Evolutionary conservation across 1,284 basidiomycete genomes (phyloP).

Genomic region (Rhodofomes roseus): DNA sequence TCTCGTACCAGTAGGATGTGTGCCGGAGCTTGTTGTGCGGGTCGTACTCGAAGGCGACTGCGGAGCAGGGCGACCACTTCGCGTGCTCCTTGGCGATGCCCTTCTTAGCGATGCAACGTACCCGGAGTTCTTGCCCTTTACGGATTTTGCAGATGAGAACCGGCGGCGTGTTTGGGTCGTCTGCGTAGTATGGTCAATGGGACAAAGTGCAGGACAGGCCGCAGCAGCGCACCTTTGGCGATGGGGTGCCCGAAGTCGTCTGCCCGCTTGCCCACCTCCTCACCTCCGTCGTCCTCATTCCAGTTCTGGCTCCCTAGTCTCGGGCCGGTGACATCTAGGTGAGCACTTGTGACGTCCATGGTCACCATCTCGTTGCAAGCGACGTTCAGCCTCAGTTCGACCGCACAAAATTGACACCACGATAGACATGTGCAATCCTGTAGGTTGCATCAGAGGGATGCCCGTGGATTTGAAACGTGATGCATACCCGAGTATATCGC

Average conservation of each 20-base stretch:
- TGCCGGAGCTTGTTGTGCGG: slow-evolving; percentile 97
- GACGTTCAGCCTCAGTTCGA: slow-evolving; percentile 72
- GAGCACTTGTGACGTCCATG: slow-evolving; percentile 80
- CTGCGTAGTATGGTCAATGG: slow-evolving; percentile 29
- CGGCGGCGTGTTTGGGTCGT: slow-evolving; percentile 57
- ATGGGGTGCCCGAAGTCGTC: slow-evolving; percentile 84
- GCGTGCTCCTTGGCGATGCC: slow-evolving; percentile 98
- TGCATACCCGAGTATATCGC: slow-evolving; percentile 70
- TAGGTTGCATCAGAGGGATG: not conserved
- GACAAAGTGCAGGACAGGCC: too few relatives aligned
- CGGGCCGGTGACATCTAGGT: slow-evolving; percentile 53
- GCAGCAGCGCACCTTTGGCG: slow-evolving; percentile 64
- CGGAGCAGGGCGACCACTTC: slow-evolving; percentile 97
- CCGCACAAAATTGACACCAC: slow-evolving; percentile 79
- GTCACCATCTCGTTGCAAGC: slow-evolving; percentile 63
- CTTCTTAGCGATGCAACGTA: slow-evolving; percentile 92
- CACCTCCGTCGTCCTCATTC: slow-evolving; percentile 49
- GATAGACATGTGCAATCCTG: slow-evolving; percentile 86
- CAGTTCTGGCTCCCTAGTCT: slow-evolving; percentile 12
- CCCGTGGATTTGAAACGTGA: slow-evolving; percentile 5
- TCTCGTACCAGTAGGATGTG: slow-evolving; percentile 95
- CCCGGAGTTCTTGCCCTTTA: slow-evolving; percentile 88
- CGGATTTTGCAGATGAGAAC: slow-evolving; percentile 91
- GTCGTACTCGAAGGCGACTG: slow-evolving; percentile 97
- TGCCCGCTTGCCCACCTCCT: slow-evolving; percentile 70